phyloP scores from a whole-genome alignment of 352 stramenopile genomes.

The Halophytophthora polymorphica region DNA sequence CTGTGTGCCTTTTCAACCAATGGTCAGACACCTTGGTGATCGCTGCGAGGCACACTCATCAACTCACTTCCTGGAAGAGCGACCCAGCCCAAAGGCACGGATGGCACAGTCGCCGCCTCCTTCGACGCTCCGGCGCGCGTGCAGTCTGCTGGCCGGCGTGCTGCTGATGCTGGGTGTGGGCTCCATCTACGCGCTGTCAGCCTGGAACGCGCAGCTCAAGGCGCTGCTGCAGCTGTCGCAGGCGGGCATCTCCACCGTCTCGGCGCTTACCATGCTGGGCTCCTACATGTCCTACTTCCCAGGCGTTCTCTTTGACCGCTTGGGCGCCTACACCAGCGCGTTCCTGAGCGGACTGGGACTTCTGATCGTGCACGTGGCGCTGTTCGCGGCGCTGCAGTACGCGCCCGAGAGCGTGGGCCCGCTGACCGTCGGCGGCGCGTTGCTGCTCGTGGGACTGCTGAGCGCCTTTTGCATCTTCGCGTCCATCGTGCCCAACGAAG shows the following conservation, averaged over 20 bases:
- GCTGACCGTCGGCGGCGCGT: conserved; percentile 43
- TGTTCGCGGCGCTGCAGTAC: conserved; percentile 44
- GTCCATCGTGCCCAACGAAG: conserved; percentile 77
- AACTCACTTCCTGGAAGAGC: too few species aligned
- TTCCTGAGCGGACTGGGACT: conserved; percentile 43
- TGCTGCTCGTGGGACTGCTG: conserved; percentile 61
- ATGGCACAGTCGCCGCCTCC: conserved; percentile 5
- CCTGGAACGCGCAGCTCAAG: conserved; percentile 85
- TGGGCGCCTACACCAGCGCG: conserved; percentile 61
- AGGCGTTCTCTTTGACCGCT: conserved; percentile 64
- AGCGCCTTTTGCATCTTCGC: conserved; percentile 76
- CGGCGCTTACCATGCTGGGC: conserved; percentile 69
- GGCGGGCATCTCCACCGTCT: conserved; percentile 68
- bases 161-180: conserved; percentile 71
- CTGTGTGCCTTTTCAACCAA: too few species aligned
- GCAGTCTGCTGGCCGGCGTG: conserved; percentile 57
- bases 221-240: conserved; percentile 70
- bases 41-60: too few species aligned
- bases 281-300: conserved; percentile 76
- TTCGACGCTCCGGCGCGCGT: conserved; percentile 23
- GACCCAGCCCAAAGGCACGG: neutral
- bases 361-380: conserved; percentile 32
- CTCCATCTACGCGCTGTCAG: conserved; percentile 76
- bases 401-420: conserved; percentile 39
- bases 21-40: too few species aligned